Conservation (phyloP, 768 basidiomycete species). For the Lactarius hatsudake region DNA sequence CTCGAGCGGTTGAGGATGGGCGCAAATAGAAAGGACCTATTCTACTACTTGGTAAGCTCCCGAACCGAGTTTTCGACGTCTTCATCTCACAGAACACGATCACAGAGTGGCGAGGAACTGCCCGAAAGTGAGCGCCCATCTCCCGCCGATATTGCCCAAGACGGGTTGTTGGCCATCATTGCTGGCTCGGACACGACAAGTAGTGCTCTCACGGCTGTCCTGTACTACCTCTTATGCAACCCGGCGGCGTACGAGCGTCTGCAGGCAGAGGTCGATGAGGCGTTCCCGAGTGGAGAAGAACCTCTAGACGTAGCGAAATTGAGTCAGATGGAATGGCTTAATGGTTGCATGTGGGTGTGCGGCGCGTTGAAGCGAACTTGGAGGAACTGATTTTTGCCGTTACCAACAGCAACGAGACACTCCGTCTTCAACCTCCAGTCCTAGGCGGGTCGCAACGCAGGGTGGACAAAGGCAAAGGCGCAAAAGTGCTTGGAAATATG, state of each 20-base stretch:
- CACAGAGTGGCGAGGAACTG: slow-evolving; percentile 10
- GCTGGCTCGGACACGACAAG: background rate
- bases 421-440: background rate
- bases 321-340: slow-evolving; percentile 7
- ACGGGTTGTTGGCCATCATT: background rate
- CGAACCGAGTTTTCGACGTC: background rate
- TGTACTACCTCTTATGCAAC: background rate
- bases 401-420: background rate
- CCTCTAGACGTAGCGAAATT: slow-evolving; percentile 5
- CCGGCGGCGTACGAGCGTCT: background rate
- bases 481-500: background rate
- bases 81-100: background rate
- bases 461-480: background rate
- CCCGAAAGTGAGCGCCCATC: background rate
- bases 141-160: background rate
- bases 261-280: background rate
- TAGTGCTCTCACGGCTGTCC: background rate
- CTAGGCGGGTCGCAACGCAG: background rate
- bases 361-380: background rate
- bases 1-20: background rate
- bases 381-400: background rate
- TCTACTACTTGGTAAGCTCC: slow-evolving; percentile 38
- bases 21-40: slow-evolving; percentile 35
- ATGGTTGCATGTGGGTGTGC: slow-evolving; percentile 11
- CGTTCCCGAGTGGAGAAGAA: background rate